Conservation (phyloP, 1,284 basidiomycete species). For the Sanghuangporus weigelae region DNA sequence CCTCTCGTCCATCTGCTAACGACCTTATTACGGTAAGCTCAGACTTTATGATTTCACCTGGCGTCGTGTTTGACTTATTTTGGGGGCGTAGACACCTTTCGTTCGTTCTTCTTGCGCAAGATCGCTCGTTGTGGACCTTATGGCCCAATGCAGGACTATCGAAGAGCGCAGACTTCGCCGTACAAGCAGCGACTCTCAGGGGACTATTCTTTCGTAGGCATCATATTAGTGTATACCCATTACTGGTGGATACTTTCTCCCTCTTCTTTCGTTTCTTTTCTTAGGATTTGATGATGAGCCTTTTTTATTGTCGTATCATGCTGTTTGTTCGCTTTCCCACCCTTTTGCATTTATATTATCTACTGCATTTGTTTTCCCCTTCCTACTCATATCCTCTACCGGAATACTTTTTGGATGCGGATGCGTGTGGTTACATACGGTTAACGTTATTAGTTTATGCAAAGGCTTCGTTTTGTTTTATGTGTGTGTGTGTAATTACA, state of each 20-base stretch:
- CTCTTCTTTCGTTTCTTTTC: background rate
- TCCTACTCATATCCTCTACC: background rate
- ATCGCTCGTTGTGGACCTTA: slow-evolving; percentile 55
- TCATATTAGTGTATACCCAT: slow-evolving; percentile 18
- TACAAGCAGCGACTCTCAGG: slow-evolving; percentile 32
- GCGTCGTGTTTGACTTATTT: background rate
- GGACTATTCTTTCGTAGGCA: slow-evolving; percentile 29
- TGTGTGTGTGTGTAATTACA: slow-evolving; percentile 12
- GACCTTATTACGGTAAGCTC: slow-evolving; percentile 56
- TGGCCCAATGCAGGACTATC: slow-evolving; percentile 61
- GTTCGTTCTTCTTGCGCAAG: slow-evolving; percentile 65
- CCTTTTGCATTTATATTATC: background rate
- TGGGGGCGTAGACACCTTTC: slow-evolving; percentile 45
- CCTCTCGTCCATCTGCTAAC: slow-evolving; percentile 48
- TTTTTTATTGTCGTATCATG: slow-evolving; percentile 18
- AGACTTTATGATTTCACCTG: background rate
- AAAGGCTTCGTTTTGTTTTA: too few relatives aligned
- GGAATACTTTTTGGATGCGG: background rate
- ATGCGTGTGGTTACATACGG: background rate
- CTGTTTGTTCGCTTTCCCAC: slow-evolving; percentile 1
- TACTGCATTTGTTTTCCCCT: background rate
- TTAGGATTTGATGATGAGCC: background rate
- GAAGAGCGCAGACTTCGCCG: slow-evolving; percentile 47
- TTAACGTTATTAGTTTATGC: background rate
- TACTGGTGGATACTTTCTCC: background rate